A percentile compares a stretch with the other conserved stretches of the same genome.
Conservation (phyloP, 495 filamentous ascomycete species). For the Stereocaulon alpinum region DNA sequence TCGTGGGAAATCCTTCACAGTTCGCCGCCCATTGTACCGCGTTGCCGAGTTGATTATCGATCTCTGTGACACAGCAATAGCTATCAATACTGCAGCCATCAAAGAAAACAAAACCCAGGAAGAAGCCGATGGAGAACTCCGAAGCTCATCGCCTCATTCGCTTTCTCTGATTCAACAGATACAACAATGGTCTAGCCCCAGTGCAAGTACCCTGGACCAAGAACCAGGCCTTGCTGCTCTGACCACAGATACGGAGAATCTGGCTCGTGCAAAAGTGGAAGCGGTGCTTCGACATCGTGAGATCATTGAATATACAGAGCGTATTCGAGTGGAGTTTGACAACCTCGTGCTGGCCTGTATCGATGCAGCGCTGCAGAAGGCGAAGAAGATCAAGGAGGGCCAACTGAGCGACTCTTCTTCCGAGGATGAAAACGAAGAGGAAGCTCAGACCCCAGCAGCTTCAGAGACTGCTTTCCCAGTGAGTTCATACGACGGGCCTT, state of each 20-base stretch:
- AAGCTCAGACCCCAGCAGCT: slow-evolving; percentile 25
- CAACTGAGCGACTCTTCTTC: slow-evolving; percentile 66
- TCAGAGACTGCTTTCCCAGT: slow-evolving; percentile 27
- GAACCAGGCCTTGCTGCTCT: slow-evolving; percentile 84
- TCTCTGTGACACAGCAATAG: slow-evolving; percentile 88
- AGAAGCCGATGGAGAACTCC: slow-evolving; percentile 52
- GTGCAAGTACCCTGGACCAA: slow-evolving; percentile 75
- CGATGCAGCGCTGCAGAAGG: slow-evolving; percentile 81
- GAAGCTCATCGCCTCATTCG: slow-evolving; percentile 89
- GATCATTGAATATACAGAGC: slow-evolving; percentile 91
- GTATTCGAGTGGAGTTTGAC: slow-evolving; percentile 87
- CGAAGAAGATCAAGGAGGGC: slow-evolving; percentile 74
- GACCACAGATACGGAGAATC: slow-evolving; percentile 74
- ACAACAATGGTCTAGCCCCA: slow-evolving; percentile 87
- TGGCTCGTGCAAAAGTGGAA: slow-evolving; percentile 80
- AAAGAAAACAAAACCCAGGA: slow-evolving; percentile 64
- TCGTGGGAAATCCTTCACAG: slow-evolving; percentile 72
- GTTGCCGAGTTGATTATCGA: slow-evolving; percentile 93
- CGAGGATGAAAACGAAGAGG: slow-evolving; percentile 36
- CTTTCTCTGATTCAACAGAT: slow-evolving; percentile 89
- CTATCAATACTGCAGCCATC: slow-evolving; percentile 86
- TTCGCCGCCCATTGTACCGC: slow-evolving; percentile 76
- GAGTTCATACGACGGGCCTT: slow-evolving; percentile 31
- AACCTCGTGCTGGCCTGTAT: slow-evolving; percentile 91
- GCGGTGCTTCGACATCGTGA: slow-evolving; percentile 81